Evolutionary conservation across 352 stramenopile species (phyloP), one percentile per base, ranked within the genome.

Genomic region (Pythium guiyangense): DNA sequence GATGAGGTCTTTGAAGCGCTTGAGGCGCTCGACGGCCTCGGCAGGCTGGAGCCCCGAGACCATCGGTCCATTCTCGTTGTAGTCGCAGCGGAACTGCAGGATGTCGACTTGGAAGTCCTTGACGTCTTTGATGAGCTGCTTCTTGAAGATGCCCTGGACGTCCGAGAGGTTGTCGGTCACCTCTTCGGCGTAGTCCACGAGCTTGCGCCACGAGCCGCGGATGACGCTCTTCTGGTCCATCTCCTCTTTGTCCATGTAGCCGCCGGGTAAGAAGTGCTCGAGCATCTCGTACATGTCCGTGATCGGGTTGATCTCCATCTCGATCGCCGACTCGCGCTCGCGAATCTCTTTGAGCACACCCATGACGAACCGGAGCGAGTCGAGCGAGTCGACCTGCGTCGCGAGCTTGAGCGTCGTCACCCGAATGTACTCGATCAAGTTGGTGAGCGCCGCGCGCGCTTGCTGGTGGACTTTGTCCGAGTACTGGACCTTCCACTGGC

Each of bases 161-260:
- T 90, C 75, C 6, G 71, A 86, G 0, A 97, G 63, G 39, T 79
- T 81, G 63, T 97, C 86, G 2, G 86, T 94, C 31, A 97, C 83
- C 49, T 90, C 81, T 59, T 97, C 91, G 3, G 86, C 88, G 40
- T 92, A 85, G 47, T 96, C 87, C 0, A 96, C 80, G 10, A 97
- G 74, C 50, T 91, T 94, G 6, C 77, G 71, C 90, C 91, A 97
- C 15, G 73, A 77, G 26, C 75, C 76, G 5, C 84, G 80, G 26
- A 97, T 65, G 2, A 96, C 73, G 48, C 74, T 94, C 62, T 97
- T 97, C 57, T 97, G 81, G 47, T 97, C 87, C 66, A 97, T 94
- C 63, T 97, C 88, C 46, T 90, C 81, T 46, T 90, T 88, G 58
- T 95, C 82, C 67, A 95, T 90, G 59, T 89, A 84, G 10, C 86